Evolutionary conservation across 768 basidiomycete species (phyloP), one percentile per base, ranked within the genome.

Genomic region (Lentinula aciculospora): DNA sequence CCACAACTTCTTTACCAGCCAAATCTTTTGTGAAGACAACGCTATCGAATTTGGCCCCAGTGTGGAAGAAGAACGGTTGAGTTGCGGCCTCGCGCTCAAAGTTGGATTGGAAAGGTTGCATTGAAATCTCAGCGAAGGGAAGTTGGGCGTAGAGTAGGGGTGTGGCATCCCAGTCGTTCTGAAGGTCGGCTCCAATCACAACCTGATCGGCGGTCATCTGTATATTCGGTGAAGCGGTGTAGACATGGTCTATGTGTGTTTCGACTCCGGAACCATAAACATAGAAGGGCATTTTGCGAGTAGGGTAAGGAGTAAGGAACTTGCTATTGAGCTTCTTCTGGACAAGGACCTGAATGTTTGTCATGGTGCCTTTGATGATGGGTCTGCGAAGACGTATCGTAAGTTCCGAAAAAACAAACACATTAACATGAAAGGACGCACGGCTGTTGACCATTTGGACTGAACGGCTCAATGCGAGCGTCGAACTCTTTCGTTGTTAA

Each of bases 241-340:
- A 63, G 32, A 69, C 62, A 58, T 77, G 76, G 40, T 75, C 74
- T 51, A 78, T 63, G 63, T 73, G 68, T 27, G 56, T 47, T 42
- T 72, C 62, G 40, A 57, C 44, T 3, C 42, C 9, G 6, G 67
- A 67, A 23, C 76, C 74, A 46, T 75, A 79, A 19, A 78, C 60
- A 61, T 74, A 76, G 66, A 78, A 78, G 4, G 73, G 74, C 61
- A 69, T 73, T 36, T 53, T 58, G 17, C 59, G 56, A 34, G 68
- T 64, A 15, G 74, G 73, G 37, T 68, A 66, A 12, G 61, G 53
- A 21, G 55, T n/a, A 28, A 71, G 68, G 58, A 64, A 63, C 21
- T 62, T 60, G 21, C 70, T 65, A 28, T 61, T 56, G 4, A 77
- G 63, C 6, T 67, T 60, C 4, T 66, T 62, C 29, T 73, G 63